Base-by-base conservation (phyloP, 805 yeast species). In the Starmerella bombicola region DNA sequence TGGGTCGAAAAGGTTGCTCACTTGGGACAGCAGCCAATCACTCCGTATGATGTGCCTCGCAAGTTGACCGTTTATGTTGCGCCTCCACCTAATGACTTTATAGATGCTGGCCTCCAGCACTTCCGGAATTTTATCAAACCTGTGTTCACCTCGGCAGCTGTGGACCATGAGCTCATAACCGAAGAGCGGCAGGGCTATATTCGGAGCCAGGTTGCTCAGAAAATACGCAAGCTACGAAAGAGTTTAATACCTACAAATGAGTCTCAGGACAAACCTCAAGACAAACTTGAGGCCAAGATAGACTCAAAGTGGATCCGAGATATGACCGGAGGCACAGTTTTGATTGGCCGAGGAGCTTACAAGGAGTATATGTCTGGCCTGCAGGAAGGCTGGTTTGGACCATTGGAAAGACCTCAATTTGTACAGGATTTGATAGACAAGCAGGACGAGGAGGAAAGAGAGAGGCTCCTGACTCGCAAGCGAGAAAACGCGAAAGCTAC, bases 311-410 rank as follows among this genome's bases (percentile, higher is more conserved):
- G 61, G 20, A 66, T 62, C 7, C 55, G 64, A 25, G 73, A 71
- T 48, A 47, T 50, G 6, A 54, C 72, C 7, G 96, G 96, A 20
- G 98, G 97, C 33, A 78, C 85, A 10, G 70, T 91, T 17, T 82
- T 95, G 57, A 64, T 91, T 20, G 99, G 99, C 4, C 71, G 99
- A 58, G 98, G 98, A 42, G 88, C 96, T 0, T 91, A 73, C 59
- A 88, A 88, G 59, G 99, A 91, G 66, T 91, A 84, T 57, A 58
- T 91, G 39, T 69, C 71, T 33, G 99, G 99, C 8, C 58, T 91
- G 9, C 95, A 91, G 52, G 98, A 91, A 64, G 98, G 98, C 5
- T 68, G 91, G 56, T 61, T 91, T 34, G 98, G 98, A 0, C 97
- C 97, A 2, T 64, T 88, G 43, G 84, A 72, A 13, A 60, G 65